phyloP scores from a whole-genome alignment of 192 early-diverging fungal species.

The Coemansia sp. region DNA sequence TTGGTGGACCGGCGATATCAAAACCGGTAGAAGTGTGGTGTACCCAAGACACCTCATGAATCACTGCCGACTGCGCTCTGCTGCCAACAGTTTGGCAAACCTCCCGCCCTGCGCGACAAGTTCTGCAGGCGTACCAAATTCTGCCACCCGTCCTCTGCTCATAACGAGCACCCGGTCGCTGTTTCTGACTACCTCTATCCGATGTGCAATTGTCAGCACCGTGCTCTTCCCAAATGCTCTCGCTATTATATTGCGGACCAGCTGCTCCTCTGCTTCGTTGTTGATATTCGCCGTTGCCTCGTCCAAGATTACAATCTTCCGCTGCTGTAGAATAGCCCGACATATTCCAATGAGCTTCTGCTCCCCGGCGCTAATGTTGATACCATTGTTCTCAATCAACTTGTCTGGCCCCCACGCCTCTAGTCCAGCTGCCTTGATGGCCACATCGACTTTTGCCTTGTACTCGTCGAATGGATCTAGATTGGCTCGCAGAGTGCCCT shows the following conservation, averaged over 20 bases:
- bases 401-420: constrained; percentile 59
- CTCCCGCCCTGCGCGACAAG: constrained; percentile 33
- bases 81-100: constrained; percentile 1
- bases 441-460: constrained; percentile 67
- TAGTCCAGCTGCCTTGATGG: constrained; percentile 62
- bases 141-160: constrained; percentile 57
- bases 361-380: constrained; percentile 52
- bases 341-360: constrained; percentile 81
- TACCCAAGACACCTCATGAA: too few relatives aligned
- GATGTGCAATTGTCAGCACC: constrained; percentile 69
- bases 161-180: constrained; percentile 61
- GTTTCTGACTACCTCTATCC: constrained; percentile 59
- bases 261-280: constrained; percentile 40
- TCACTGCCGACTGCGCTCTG: neutral
- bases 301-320: constrained; percentile 67
- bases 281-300: constrained; percentile 63
- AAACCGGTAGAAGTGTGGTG: too few relatives aligned
- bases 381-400: constrained; percentile 20
- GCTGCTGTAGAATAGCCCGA: constrained; percentile 68
- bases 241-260: constrained; percentile 58
- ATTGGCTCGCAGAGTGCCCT: constrained; percentile 68
- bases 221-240: constrained; percentile 59
- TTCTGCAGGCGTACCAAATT: constrained; percentile 58
- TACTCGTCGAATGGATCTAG: constrained; percentile 80
- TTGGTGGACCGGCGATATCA: too few relatives aligned